Base-by-base conservation (phyloP, 176 grass and related monocot species). In the Oryza officinalis region DNA sequence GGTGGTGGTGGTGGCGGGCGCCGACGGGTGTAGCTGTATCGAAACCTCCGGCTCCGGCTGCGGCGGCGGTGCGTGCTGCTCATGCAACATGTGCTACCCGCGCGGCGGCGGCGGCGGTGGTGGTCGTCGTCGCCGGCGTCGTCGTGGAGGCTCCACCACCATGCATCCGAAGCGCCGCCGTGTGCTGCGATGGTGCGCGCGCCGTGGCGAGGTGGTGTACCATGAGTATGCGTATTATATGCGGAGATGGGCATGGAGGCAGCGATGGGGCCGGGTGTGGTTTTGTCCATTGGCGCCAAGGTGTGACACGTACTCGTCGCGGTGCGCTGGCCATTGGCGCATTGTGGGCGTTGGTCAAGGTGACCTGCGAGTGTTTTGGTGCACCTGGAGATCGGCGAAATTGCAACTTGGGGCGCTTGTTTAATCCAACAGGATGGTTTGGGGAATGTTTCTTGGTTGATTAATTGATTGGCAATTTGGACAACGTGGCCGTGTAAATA, bases 61-160 rank as follows among this genome's bases (percentile, higher is more conserved):
- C 10, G 66, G 18, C 10, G 66, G 18, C 49, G 83, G 81, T 65
- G 82, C 65, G 49, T 74, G 88, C 63, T 74, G 88, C 69, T 90
- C 88, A 90, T 87, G 75, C 84, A 90, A 90, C 88, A 90, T 90
- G 88, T 72, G 78, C 85, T 75, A 73, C 31, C 59, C 52, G 52
- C 52, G 80, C 79, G 27, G 79, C 22, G 13, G 41, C 65, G 67
- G 13, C 30, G 83, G 81, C 54, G 71, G 77, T 69, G 79, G 80
- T 66, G 27, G 79, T 45, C 4, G 28, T 77, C 67, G 70, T 44
- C 71, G 73, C 15, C 65, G 74, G 46, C 72, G 67, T 30, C 44
- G 79, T 22, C 14, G 22, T 68, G 66, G 67, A 79, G 72, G 66
- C 2, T 46, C 41, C 78, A 82, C 41, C 78, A 82, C 83, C 83